Conservation (phyloP, 78 protist species). For the Dictyostelium intermedium region DNA sequence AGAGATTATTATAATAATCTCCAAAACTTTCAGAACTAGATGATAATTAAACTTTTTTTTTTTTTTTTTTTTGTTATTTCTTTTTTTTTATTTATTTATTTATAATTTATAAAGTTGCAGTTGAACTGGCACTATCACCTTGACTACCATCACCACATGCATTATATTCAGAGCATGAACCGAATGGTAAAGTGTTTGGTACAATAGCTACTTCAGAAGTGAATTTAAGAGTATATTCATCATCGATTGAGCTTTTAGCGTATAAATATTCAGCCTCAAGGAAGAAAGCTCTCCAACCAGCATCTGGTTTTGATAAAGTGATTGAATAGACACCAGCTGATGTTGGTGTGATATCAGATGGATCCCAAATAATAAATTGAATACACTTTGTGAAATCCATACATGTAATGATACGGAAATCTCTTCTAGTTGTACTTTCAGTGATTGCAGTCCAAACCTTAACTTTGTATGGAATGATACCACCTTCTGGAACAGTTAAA, state of each 20-base stretch:
- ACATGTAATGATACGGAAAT: constrained; percentile 77
- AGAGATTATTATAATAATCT: no score
- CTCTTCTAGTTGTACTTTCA: constrained; percentile 45
- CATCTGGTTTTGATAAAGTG: constrained; percentile 38
- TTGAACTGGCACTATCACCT: neutral
- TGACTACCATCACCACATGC: neutral
- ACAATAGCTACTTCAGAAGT: constrained; percentile 64
- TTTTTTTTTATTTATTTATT: neutral
- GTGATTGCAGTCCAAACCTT: constrained; percentile 33
- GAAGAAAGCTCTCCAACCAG: constrained; percentile 76
- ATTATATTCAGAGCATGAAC: constrained; percentile 29
- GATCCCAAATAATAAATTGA: constrained; percentile 68
- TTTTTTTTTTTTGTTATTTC: neutral
- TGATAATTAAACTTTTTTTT: neutral
- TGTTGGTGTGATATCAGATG: neutral
- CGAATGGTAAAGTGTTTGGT: constrained; percentile 74
- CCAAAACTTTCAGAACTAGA: no score
- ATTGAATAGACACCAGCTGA: constrained; percentile 16
- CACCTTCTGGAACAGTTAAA: constrained; percentile 15
- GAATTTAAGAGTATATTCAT: constrained; percentile 54
- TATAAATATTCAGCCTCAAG: constrained; percentile 44
- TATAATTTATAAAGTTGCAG: neutral
- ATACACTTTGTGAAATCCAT: constrained; percentile 46
- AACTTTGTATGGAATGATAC: constrained; percentile 11
- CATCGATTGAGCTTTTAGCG: neutral